Conservation (phyloP, 352 stramenopile genomes). For the Phytophthora citrophthora region DNA sequence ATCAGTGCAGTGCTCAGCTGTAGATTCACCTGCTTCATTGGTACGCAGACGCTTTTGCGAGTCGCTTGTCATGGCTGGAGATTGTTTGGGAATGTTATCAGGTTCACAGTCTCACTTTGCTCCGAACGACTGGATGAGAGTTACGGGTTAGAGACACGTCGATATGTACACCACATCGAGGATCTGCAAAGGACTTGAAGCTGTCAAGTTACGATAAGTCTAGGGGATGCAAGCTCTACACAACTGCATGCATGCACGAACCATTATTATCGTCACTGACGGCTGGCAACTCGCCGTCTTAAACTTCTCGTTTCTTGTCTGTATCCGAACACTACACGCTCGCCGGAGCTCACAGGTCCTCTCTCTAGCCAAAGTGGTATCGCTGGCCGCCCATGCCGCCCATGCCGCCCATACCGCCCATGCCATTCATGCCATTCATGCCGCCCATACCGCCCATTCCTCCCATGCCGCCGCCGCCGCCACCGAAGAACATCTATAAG, state of each 20-base stretch:
- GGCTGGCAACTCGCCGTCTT: slow-evolving; percentile 23
- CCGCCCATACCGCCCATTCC: slow-evolving; percentile 61
- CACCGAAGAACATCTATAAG: slow-evolving; percentile 83
- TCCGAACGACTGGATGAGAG: slow-evolving; percentile 43
- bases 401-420: slow-evolving; percentile 46
- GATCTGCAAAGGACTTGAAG: too few species aligned
- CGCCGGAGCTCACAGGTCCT: slow-evolving; percentile 21
- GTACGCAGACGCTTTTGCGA: slow-evolving; percentile 56
- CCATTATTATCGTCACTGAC: slow-evolving; percentile 40
- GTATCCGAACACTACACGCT: slow-evolving; percentile 37
- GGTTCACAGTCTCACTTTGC: slow-evolving; percentile 14
- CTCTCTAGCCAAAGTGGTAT: slow-evolving; percentile 84
- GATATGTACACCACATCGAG: neutral
- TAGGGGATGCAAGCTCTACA: slow-evolving; percentile 15
- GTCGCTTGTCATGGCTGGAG: slow-evolving; percentile 18
- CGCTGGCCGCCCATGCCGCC: slow-evolving; percentile 60
- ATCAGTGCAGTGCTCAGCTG: too few species aligned
- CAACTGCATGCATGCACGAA: slow-evolving; percentile 21
- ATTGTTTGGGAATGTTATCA: slow-evolving; percentile 28
- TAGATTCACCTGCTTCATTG: slow-evolving; percentile 24
- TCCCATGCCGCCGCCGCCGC: slow-evolving; percentile 53
- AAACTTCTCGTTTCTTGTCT: slow-evolving; percentile 32
- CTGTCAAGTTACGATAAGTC: too few species aligned
- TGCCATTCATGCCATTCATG: slow-evolving; percentile 50
- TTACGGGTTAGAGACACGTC: slow-evolving; percentile 22